Conservation (phyloP, 2,329 filamentous ascomycete genomes). For the Elsinoe australis region DNA sequence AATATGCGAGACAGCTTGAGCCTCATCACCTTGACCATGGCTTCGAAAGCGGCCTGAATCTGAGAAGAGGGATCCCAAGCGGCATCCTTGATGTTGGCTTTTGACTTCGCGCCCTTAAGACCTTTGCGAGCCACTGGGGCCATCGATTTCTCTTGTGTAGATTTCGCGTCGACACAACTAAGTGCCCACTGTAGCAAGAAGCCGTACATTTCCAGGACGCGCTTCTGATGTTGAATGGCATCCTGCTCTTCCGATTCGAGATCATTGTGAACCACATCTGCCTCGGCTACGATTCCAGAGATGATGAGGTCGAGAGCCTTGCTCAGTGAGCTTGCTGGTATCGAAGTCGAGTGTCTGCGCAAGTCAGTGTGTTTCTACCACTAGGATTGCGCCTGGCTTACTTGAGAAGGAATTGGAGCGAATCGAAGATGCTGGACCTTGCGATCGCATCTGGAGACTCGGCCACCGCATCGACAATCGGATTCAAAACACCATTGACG, state of each 20-base stretch:
- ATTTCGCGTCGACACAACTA: constrained; percentile 86
- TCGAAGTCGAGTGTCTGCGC: constrained; percentile 70
- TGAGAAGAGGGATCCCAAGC: constrained; percentile 85
- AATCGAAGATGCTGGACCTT: constrained; percentile 75
- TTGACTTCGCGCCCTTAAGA: constrained; percentile 66
- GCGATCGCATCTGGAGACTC: constrained; percentile 85
- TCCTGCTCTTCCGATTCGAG: constrained; percentile 90
- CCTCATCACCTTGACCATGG: constrained; percentile 93
- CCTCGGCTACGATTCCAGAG: constrained; percentile 64
- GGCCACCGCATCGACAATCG: constrained; percentile 84
- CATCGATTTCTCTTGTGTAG: constrained; percentile 72
- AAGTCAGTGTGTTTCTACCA: constrained; percentile 37
- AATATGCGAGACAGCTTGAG: constrained; percentile 90
- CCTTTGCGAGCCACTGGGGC: constrained; percentile 63
- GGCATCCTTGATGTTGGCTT: constrained; percentile 59
- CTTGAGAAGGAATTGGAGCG: constrained; percentile 93
- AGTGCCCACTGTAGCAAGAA: constrained; percentile 95
- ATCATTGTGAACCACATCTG: constrained; percentile 76
- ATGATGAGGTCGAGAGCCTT: constrained; percentile 86
- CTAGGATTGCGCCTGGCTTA: constrained; percentile 62
- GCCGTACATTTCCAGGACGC: constrained; percentile 84
- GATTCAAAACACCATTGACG: constrained; percentile 79
- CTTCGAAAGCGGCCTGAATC: constrained; percentile 78
- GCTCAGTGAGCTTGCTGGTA: constrained; percentile 76
- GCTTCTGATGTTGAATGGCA: constrained; percentile 70